Evolutionary conservation across 176 grass and related monocot genomes (phyloP).

Genomic region (Hordeum vulgare): MorexV3_pseudomolecules_assembly NC_058521.1:433746316-433746815

Average conservation of each 20-base stretch:
- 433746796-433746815: background rate
- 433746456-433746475: background rate
- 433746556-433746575: background rate
- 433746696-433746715: background rate
- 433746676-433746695: background rate
- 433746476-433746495: background rate
- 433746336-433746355: background rate
- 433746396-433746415: background rate
- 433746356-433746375: background rate
- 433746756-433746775: background rate
- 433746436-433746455: background rate
- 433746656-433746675: background rate
- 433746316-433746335: background rate
- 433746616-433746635: background rate
- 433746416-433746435: background rate
- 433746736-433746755: background rate
- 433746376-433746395: background rate
- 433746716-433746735: background rate
- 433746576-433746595: background rate
- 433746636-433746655: background rate
- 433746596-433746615: background rate
- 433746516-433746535: background rate
- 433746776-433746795: background rate
- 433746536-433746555: background rate
- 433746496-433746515: background rate